Evolutionary conservation across 1,284 basidiomycete genomes (phyloP).

Genomic region (Inonotus hispidus): DNA sequence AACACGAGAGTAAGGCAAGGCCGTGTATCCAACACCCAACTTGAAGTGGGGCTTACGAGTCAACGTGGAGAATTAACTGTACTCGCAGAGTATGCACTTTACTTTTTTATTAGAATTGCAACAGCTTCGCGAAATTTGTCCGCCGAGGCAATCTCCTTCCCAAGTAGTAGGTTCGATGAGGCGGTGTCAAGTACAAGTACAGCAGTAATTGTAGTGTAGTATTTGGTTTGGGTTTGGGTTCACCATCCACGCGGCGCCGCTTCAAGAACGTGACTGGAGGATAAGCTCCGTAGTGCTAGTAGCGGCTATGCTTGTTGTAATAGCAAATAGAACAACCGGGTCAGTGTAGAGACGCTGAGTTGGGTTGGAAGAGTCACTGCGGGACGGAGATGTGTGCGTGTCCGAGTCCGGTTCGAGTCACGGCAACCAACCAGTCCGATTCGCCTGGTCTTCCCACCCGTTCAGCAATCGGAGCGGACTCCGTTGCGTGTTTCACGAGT

Average conservation of each 20-base stretch:
- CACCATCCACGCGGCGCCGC: neutral
- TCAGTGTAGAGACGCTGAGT: neutral
- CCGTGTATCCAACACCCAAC: too few species aligned
- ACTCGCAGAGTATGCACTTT: too few species aligned
- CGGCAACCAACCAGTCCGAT: too few species aligned
- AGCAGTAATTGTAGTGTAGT: too few species aligned
- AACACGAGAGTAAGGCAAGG: too few species aligned
- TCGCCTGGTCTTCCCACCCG: too few species aligned
- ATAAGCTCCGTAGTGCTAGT: neutral
- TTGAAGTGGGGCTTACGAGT: too few species aligned
- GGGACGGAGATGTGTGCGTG: neutral
- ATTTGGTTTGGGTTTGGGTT: too few species aligned
- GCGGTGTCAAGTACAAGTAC: neutral
- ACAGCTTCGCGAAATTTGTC: neutral
- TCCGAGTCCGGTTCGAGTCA: neutral
- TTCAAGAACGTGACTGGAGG: neutral
- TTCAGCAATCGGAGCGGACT: too few species aligned
- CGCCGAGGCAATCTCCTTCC: neutral
- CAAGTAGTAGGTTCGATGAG: neutral
- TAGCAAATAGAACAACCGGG: neutral
- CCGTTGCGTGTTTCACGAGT: too few species aligned
- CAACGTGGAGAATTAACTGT: too few species aligned
- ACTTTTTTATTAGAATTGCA: neutral
- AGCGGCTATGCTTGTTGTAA: neutral
- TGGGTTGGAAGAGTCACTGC: neutral